These are phyloP conservation scores for Protomyces pachydermus DNA, from an alignment of 1,139 yeast species.

Conservation along the genomic window DNA sequence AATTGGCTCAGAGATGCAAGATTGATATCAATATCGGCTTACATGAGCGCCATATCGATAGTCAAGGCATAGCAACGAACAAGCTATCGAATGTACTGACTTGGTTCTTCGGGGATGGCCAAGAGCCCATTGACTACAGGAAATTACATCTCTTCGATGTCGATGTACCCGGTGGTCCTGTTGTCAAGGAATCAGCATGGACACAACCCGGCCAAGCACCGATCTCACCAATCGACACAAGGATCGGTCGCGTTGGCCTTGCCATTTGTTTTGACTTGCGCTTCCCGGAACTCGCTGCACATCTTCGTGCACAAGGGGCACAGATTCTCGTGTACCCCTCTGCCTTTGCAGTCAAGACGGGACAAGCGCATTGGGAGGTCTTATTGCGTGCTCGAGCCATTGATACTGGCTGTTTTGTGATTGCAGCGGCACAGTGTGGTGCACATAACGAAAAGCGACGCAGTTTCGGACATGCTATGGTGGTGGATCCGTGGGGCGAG, in stretches of 20 bases:
- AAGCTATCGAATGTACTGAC: neutral
- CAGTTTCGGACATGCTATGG: slow-evolving; percentile 78
- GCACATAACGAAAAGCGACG: slow-evolving; percentile 52
- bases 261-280: slow-evolving; percentile 84
- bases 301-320: slow-evolving; percentile 67
- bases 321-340: slow-evolving; percentile 76
- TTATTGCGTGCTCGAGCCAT: slow-evolving; percentile 79
- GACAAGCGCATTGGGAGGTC: slow-evolving; percentile 82
- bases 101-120: neutral
- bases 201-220: slow-evolving; percentile 71
- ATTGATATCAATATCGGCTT: slow-evolving; percentile 58
- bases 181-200: slow-evolving; percentile 66
- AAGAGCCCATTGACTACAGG: slow-evolving; percentile 51
- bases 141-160: slow-evolving; percentile 89
- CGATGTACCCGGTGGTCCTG: slow-evolving; percentile 55
- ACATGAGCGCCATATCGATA: slow-evolving; percentile 56
- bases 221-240: slow-evolving; percentile 54
- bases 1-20: slow-evolving; percentile 44
- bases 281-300: slow-evolving; percentile 74
- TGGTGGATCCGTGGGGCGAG: slow-evolving; percentile 85
- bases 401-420: slow-evolving; percentile 76
- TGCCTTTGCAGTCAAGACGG: slow-evolving; percentile 88
- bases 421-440: slow-evolving; percentile 91
- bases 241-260: slow-evolving; percentile 62
- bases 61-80: slow-evolving; percentile 35